Evolutionary conservation across 345 rosid species (phyloP).

Genomic region (Passiflora organensis): DNA sequence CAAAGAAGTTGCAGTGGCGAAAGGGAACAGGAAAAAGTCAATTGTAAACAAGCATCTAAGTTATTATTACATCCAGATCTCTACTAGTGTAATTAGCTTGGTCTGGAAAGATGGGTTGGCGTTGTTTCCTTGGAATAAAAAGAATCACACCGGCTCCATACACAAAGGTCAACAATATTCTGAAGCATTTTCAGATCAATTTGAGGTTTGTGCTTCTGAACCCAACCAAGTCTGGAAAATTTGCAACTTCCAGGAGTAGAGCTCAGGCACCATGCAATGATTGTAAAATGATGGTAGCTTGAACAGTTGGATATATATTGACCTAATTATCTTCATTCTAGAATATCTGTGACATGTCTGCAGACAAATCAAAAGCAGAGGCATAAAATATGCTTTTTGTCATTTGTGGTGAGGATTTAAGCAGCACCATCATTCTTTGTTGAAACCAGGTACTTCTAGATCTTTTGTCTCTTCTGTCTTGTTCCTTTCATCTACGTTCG

Average conservation of each 20-base stretch:
- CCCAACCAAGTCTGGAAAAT: not conserved
- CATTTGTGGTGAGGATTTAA: not conserved
- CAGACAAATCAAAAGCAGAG: not conserved
- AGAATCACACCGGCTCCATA: not conserved
- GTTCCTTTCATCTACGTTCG: not conserved
- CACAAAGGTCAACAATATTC: too few relatives aligned
- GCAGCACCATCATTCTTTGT: not conserved
- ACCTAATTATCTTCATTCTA: not conserved
- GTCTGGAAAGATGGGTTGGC: not conserved
- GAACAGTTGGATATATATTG: not conserved
- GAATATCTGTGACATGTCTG: conserved; percentile 3
- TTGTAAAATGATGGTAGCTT: conserved; percentile 2
- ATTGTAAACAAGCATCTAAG: not conserved
- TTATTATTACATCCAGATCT: too few relatives aligned
- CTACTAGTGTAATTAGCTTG: not conserved
- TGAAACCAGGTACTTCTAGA: not conserved
- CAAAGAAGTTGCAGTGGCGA: not conserved
- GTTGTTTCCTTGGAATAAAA: not conserved
- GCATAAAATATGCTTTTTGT: not conserved
- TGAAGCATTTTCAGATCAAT: not conserved
- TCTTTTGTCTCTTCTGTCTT: not conserved
- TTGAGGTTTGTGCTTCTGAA: not conserved
- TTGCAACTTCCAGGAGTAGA: not conserved
- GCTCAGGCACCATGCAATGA: conserved; percentile 7
- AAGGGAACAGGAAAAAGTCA: conserved; percentile 5